These are phyloP conservation scores for Camelina sativa DNA, from an alignment of 345 rosid species.

Conservation along the genomic window DNA sequence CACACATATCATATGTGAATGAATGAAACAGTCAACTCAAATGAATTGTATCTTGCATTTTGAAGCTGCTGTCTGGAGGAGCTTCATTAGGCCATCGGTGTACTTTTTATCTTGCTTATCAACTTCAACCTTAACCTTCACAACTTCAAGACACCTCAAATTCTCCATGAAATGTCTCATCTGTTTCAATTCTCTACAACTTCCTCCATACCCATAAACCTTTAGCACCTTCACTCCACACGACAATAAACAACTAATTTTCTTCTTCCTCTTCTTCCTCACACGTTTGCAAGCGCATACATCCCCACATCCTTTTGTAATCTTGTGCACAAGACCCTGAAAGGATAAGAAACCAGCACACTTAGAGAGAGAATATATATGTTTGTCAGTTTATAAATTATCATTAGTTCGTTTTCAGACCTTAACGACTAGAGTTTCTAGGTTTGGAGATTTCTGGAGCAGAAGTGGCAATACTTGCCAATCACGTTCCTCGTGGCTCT, in stretches of 20 bases:
- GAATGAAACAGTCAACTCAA: background rate
- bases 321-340: constrained; percentile 13
- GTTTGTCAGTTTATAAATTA: too few species aligned
- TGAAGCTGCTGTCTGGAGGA: background rate
- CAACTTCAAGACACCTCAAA: background rate
- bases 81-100: background rate
- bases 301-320: background rate
- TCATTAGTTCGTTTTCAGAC: background rate
- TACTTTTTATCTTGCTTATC: background rate
- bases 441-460: constrained; percentile 3
- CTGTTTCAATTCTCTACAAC: background rate
- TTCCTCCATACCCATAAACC: constrained; percentile 17
- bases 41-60: constrained; percentile 2
- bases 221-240: background rate
- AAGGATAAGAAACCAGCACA: background rate
- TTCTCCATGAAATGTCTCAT: constrained; percentile 17
- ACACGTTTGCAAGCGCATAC: background rate
- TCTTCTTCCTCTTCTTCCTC: background rate
- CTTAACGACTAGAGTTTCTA: constrained; percentile 20
- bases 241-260: background rate
- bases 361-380: background rate
- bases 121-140: background rate
- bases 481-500: constrained; percentile 5
- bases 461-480: constrained; percentile 29
- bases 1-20: too few species aligned